phyloP scores from a whole-genome alignment of 2,329 filamentous ascomycete species.

The Tolypocladium endophyticum region DNA sequence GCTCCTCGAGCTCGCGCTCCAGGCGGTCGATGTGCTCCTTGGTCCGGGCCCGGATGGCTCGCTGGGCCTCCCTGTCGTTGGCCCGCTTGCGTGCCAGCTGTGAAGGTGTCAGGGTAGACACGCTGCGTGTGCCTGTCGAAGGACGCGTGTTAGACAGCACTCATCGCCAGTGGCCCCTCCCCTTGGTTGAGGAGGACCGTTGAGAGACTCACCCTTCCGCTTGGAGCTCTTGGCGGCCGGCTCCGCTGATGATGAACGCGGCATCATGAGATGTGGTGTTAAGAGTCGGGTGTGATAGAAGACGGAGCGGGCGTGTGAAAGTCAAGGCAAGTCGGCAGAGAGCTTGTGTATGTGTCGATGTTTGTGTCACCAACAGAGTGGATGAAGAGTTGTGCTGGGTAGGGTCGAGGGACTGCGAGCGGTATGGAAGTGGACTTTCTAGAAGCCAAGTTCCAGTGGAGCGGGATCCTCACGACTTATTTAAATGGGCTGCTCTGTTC shows the following conservation, averaged over 20 bases:
- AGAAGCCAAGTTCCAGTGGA: slow-evolving; percentile 1
- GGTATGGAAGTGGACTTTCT: slow-evolving; percentile 1
- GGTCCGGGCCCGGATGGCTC: slow-evolving; percentile 76
- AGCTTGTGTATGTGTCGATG: not conserved
- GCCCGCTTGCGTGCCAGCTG: slow-evolving; percentile 84
- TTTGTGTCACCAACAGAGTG: not conserved
- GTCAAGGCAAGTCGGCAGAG: not conserved
- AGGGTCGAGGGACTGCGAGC: not conserved
- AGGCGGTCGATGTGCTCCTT: slow-evolving; percentile 76
- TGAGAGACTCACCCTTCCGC: slow-evolving; percentile 30
- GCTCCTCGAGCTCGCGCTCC: slow-evolving; percentile 64
- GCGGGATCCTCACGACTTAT: slow-evolving; percentile 2
- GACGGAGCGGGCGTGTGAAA: not conserved
- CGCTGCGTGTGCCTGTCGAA: slow-evolving; percentile 53
- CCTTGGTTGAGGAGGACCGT: not conserved
- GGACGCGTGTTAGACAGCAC: not conserved
- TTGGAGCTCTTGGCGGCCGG: slow-evolving; percentile 30
- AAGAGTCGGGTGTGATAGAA: not conserved
- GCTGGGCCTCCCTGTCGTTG: slow-evolving; percentile 84
- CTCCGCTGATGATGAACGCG: slow-evolving; percentile 32
- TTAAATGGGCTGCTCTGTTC: not conserved
- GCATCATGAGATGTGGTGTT: slow-evolving; percentile 17
- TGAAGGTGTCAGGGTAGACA: slow-evolving; percentile 77
- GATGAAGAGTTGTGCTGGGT: not conserved
- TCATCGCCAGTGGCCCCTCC: not conserved